A percentile compares a stretch with the other conserved stretches of the same genome.
Conservation (phyloP, 495 filamentous ascomycete genomes). For the Neurospora sp. region DNA sequence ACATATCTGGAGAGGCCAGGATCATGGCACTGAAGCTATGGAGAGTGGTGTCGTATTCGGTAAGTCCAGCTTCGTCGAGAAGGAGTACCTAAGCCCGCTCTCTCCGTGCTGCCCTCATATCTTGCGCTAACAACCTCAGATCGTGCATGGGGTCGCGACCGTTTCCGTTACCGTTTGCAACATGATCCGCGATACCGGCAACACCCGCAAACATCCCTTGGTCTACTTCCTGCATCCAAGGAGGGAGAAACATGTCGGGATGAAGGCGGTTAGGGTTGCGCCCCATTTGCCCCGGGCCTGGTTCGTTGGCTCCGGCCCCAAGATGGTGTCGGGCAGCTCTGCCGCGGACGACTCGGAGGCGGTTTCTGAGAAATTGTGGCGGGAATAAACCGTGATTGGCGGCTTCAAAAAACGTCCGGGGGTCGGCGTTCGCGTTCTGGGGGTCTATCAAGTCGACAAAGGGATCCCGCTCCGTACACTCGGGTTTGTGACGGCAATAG, state of each 20-base stretch:
- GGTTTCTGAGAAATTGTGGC: background rate
- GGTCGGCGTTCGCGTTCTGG: background rate
- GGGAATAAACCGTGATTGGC: background rate
- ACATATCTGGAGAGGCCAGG: background rate
- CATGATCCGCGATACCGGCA: background rate
- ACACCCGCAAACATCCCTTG: background rate
- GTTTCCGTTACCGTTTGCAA: background rate
- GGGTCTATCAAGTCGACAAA: slow-evolving; percentile 11
- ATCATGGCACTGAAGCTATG: background rate
- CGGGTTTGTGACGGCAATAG: slow-evolving; percentile 22
- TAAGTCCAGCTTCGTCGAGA: background rate
- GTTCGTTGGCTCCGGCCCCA: background rate
- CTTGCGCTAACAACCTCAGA: background rate
- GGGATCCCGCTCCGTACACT: slow-evolving; percentile 20
- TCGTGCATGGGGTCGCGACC: background rate
- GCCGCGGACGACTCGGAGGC: background rate
- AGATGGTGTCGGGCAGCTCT: background rate
- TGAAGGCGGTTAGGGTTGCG: background rate
- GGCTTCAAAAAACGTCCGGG: background rate
- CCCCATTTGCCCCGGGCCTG: background rate
- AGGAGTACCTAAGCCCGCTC: background rate
- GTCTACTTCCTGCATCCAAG: background rate
- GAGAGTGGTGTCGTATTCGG: background rate
- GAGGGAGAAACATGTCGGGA: background rate
- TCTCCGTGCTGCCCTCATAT: background rate